These are phyloP conservation scores for Aechmea fasciata DNA, from an alignment of 176 grass and related monocot genomes.

Conservation along the genomic window DNA sequence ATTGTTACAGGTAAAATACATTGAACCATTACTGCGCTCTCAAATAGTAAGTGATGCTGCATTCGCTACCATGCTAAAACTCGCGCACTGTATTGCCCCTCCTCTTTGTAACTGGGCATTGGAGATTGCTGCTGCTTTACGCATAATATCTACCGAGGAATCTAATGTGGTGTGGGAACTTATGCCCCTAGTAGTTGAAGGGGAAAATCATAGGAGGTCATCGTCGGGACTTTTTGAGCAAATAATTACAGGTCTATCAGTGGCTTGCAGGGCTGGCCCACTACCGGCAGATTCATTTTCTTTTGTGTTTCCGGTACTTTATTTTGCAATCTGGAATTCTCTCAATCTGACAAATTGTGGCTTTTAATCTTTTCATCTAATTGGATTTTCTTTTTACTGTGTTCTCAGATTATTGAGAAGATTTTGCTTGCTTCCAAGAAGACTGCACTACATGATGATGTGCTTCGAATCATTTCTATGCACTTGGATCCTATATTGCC, in stretches of 20 bases:
- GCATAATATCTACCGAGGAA: slow-evolving; percentile 53
- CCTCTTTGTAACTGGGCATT: slow-evolving; percentile 81
- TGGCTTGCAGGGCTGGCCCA: slow-evolving; percentile 69
- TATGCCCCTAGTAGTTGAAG: slow-evolving; percentile 38
- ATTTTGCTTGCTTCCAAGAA: slow-evolving; percentile 80
- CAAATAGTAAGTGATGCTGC: slow-evolving; percentile 78
- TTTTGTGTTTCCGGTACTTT: slow-evolving; percentile 84
- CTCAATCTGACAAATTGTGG: slow-evolving; percentile 12
- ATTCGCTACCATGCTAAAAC: slow-evolving; percentile 68
- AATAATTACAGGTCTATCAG: slow-evolving; percentile 61
- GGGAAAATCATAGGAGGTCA: slow-evolving; percentile 39
- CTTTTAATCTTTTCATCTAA: background rate
- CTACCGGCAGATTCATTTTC: slow-evolving; percentile 98
- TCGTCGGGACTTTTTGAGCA: slow-evolving; percentile 64
- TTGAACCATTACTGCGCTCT: slow-evolving; percentile 71
- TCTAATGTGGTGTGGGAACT: slow-evolving; percentile 51
- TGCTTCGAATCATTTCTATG: slow-evolving; percentile 77
- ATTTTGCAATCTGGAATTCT: slow-evolving; percentile 1
- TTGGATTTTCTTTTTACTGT: background rate
- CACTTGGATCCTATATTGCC: slow-evolving; percentile 97
- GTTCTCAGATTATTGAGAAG: slow-evolving; percentile 56
- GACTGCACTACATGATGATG: slow-evolving; percentile 85
- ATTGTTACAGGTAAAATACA: slow-evolving; percentile 61
- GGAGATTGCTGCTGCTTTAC: slow-evolving; percentile 87
- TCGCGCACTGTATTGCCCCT: slow-evolving; percentile 77